Evolutionary conservation across 176 grass and related monocot species (phyloP), one percentile per base, ranked within the genome.

Genomic region (Carex myosuroides): DNA sequence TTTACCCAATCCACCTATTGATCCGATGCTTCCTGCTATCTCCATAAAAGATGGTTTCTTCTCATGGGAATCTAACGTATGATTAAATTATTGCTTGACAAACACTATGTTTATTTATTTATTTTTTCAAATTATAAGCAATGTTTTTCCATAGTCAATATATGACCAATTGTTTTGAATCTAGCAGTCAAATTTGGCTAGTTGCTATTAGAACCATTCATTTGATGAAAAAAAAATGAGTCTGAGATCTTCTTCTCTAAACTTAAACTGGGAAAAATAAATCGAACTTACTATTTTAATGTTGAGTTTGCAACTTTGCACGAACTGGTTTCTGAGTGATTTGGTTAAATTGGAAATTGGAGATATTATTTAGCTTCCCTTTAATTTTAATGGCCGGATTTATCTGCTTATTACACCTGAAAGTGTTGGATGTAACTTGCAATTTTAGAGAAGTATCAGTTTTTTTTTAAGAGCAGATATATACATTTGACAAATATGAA

Each of bases 41-140:
- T 95, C 93, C 74, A 99, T 99, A 77, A 95, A 89, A 82, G 94
- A 95, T 37, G 96, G 96, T 53, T 90, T 88, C 83, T 99, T 99
- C 88, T 92, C 91, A 33, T 99, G 96, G 96, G 96, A 99, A 85
- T 89, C 93, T 61, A 84, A 89, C 85, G 96, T 99, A 75, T 18
- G 59, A 70, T 50, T 42, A 26, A 55, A 22, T 60, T 82, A 65
- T 53, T 88, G 13, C 58, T 84, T 82, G 29, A 29, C 13, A 81
- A 78, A 30, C 32, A 55, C 58, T 70, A 14, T 62, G 50, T 18
- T 14, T 74, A 56, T 76, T 8, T 9, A 56, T 48, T 61, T 22
- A 8, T 54, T 16, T 3, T 8, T 50, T 10, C 2, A 77, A 71
- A 22, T 71, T 20, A 46, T 71, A 13, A 37, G 12, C 30, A 67